A percentile compares a stretch with the other conserved stretches of the same genome.
phyloP scores from a whole-genome alignment of 1,284 basidiomycete species.

The Trametes pubescens region DNA sequence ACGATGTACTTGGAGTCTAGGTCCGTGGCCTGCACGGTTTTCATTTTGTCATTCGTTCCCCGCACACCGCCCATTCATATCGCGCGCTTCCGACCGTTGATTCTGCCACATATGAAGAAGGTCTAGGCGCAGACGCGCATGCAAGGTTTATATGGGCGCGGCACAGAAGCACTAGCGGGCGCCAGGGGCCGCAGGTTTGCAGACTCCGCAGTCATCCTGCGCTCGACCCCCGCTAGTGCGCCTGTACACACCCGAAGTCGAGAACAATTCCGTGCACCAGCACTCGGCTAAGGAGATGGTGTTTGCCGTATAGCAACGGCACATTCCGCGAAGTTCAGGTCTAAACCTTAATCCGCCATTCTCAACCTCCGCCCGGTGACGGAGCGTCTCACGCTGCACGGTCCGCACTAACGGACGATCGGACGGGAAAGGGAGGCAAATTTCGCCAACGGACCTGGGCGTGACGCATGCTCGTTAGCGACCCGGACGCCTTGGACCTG shows the following conservation, averaged over 20 bases:
- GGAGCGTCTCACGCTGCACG: slow-evolving; percentile 18
- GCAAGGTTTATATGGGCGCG: slow-evolving; percentile 2
- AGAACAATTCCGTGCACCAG: no score
- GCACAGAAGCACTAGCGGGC: slow-evolving; percentile 9
- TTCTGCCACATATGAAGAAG: not conserved
- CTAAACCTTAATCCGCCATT: not conserved
- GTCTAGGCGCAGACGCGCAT: not conserved
- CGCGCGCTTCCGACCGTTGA: not conserved
- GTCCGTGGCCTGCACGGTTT: not conserved
- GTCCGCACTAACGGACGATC: slow-evolving; percentile 1
- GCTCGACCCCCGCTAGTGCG: not conserved
- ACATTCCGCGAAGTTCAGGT: not conserved
- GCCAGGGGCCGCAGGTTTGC: slow-evolving; percentile 3
- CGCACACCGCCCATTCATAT: not conserved
- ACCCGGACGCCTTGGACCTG: not conserved
- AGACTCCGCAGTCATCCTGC: not conserved
- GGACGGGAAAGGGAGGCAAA: not conserved
- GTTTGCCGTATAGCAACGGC: no score
- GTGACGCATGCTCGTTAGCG: not conserved
- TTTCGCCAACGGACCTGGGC: not conserved
- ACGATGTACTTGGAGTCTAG: not conserved
- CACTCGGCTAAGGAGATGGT: no score
- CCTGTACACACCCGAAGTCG: no score
- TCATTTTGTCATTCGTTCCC: not conserved
- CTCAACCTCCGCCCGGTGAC: slow-evolving; percentile 18